Percentiles rank a stretch among this genome's conserved stretches.
Evolutionary conservation across 805 yeast species (phyloP).

Genomic region (Nakazawaea sp.): DNA sequence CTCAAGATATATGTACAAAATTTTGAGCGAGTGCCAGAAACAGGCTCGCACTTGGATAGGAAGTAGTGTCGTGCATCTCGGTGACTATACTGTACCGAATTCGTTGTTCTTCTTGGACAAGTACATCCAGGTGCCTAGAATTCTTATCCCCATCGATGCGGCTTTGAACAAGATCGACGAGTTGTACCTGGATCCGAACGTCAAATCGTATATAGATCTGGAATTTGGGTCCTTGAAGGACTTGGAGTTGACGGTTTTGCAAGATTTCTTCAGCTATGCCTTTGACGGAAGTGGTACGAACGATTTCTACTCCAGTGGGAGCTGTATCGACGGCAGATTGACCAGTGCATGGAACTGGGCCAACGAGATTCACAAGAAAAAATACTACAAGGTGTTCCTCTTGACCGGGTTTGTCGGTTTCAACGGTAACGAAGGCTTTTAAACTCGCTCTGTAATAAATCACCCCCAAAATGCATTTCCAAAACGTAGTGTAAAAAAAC

Average conservation of each 20-base stretch:
- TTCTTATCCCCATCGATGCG: conserved; percentile 64
- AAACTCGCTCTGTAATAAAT: not conserved
- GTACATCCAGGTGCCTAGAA: conserved; percentile 73
- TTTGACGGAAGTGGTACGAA: conserved; percentile 83
- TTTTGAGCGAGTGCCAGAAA: conserved; percentile 59
- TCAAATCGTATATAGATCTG: conserved; percentile 42
- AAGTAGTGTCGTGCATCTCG: conserved; percentile 71
- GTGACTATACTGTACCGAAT: conserved; percentile 81
- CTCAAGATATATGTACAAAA: conserved; percentile 62
- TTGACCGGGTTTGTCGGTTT: conserved; percentile 70
- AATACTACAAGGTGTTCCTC: conserved; percentile 54
- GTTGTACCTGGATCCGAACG: conserved; percentile 40
- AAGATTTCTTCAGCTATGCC: conserved; percentile 51
- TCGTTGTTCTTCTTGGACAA: conserved; percentile 75
- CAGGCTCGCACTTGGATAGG: conserved; percentile 70
- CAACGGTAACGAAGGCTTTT: conserved; percentile 64
- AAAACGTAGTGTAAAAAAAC: not conserved
- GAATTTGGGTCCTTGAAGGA: conserved; percentile 53
- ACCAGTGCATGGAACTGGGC: conserved; percentile 85
- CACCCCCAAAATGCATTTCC: not conserved
- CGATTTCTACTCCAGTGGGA: conserved; percentile 77
- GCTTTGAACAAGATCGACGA: conserved; percentile 49
- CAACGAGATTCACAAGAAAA: conserved; percentile 58
- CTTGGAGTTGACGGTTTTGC: conserved; percentile 39
- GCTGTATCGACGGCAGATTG: conserved; percentile 77